Percentiles rank a stretch among this genome's conserved stretches.
Evolutionary conservation across 2,329 filamentous ascomycete species (phyloP).

Genomic region (Coniochaeta ligniaria): DNA sequence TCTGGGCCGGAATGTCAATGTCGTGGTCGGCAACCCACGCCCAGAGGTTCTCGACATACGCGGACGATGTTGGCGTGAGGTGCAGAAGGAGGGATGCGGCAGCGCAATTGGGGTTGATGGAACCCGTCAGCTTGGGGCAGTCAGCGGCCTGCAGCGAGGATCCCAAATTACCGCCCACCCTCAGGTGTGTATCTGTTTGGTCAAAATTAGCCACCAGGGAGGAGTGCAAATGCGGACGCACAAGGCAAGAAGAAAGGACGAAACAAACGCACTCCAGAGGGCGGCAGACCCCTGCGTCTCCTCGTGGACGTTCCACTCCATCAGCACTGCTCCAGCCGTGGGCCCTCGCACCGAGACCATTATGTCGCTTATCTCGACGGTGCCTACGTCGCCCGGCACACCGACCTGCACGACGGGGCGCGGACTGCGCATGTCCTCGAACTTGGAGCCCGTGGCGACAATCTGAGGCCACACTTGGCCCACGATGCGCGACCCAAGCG

Average conservation of each 20-base stretch:
- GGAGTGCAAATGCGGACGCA: no score
- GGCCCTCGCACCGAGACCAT: conserved; percentile 34
- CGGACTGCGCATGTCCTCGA: conserved; percentile 48
- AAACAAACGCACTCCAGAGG: no score
- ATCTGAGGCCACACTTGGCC: conserved; percentile 51
- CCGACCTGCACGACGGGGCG: conserved; percentile 60
- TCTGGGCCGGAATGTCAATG: not conserved
- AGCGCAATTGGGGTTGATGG: not conserved
- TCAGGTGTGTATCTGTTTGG: not conserved
- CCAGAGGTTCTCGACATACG: not conserved
- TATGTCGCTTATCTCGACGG: conserved; percentile 62
- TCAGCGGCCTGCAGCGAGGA: not conserved
- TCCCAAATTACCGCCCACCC: not conserved
- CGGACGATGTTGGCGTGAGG: not conserved
- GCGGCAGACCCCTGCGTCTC: no score
- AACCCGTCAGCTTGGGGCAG: no score
- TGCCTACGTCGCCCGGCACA: conserved; percentile 49
- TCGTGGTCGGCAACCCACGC: not conserved
- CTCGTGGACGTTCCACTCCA: no score
- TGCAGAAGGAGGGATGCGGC: not conserved
- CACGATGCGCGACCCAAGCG: conserved; percentile 44
- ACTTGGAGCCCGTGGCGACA: conserved; percentile 47
- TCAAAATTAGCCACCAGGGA: no score
- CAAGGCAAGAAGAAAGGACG: no score
- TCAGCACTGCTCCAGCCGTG: not conserved